Evolutionary conservation across 805 yeast species (phyloP), one percentile per base, ranked within the genome.

Genomic region (Kurtzmaniella fragi): DNA sequence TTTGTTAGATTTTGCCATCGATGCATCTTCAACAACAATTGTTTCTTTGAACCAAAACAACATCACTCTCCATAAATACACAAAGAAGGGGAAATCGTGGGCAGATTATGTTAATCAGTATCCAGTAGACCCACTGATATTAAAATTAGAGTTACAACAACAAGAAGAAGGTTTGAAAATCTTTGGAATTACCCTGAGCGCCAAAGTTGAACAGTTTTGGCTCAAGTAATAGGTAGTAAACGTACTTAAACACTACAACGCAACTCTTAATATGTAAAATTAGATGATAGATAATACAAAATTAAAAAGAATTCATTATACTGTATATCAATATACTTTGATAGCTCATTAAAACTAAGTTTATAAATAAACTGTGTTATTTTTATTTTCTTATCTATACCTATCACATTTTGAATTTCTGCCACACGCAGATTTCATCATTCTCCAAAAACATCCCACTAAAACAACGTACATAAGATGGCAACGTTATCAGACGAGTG

Each of bases 21-120:
- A 68, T 38, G 59, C 63, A 2, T 64, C 72, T 3, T 59, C 71
- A 31, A 54, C 57, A 26, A 44, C 64, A 27, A 38, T 68, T 25
- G 43, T 58, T 5, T 51, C 62, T 5, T 37, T 45, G 32, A 52
- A 48, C 25, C 40, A 44, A 14, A 39, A 50, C 11, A 43, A 44
- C 3, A 16, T 69, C 17, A 47, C 43, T 32, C 48, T 65, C 15
- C 70, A 64, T 41, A 53, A 62, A 40, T 71, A 63, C 45, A 47
- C 53, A 38, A 70, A 71, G 46, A 64, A 63, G 47, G 66, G 61
- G 4, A 70, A 70, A 47, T 37, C 35, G 12, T 71, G 73, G 73
- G 14, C 44, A 8, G 43, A 44, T 17, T 30, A 52, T 37, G 34
- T 36, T 12, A 20, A 41, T 29, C 33, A 37, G 25, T 20, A 20